Evolutionary conservation across 805 yeast species (phyloP).

Genomic region (Lipomyces spencermartinsiae): DNA sequence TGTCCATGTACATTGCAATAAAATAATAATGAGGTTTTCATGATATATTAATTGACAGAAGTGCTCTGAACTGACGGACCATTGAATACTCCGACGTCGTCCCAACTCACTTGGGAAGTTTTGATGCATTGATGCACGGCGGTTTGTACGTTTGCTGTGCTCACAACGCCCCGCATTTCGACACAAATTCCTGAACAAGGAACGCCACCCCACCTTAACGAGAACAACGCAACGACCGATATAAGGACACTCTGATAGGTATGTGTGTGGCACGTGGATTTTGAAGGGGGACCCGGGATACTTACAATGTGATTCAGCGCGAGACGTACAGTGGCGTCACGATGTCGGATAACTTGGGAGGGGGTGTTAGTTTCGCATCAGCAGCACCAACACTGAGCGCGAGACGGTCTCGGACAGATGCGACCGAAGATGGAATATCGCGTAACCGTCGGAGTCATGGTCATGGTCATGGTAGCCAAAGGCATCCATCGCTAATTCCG

Average conservation of each 20-base stretch:
- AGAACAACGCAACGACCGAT: background rate
- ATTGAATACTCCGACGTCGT: background rate
- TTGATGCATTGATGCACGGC: background rate
- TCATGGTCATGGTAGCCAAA: background rate
- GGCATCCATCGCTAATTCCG: background rate
- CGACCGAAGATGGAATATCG: background rate
- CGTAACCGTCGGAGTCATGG: background rate
- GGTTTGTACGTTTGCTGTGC: background rate
- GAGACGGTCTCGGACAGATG: background rate
- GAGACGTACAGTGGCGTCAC: background rate
- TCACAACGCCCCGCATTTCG: conserved; percentile 4
- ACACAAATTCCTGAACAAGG: background rate
- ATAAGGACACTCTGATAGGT: background rate
- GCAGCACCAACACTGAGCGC: background rate
- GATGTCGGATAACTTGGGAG: background rate
- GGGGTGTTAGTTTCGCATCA: background rate
- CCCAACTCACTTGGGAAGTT: background rate
- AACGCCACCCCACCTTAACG: background rate
- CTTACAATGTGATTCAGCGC: background rate
- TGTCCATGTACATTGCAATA: background rate
- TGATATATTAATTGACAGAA: background rate
- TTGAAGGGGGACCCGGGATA: background rate
- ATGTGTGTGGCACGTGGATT: background rate
- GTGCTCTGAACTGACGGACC: no score
- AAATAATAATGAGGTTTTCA: background rate